Evolutionary conservation across 129 eudicot species (phyloP).

Genomic region (Lonicera japonica): DNA sequence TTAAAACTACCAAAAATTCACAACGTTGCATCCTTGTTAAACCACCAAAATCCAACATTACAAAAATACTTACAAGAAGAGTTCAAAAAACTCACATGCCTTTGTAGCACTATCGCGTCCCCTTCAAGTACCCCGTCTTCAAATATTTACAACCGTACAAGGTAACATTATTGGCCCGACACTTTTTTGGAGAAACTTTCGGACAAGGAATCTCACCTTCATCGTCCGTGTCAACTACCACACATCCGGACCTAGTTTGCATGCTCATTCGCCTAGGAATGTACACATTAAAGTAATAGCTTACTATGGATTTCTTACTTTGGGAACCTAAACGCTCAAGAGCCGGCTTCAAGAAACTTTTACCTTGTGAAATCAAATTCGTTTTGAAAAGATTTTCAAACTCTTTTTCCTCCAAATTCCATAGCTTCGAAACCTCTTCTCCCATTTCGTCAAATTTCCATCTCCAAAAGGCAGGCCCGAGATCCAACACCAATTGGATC

Average conservation of each 20-base stretch:
- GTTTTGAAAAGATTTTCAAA: constrained; percentile 28
- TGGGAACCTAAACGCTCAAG: constrained; percentile 29
- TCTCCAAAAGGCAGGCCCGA: constrained; percentile 27
- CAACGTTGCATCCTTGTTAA: background rate
- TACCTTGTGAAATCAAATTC: constrained; percentile 23
- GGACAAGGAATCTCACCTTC: constrained; percentile 22
- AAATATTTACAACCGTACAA: constrained; percentile 1
- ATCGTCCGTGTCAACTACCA: constrained; percentile 33
- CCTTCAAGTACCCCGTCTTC: constrained; percentile 19
- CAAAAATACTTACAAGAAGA: background rate
- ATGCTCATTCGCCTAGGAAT: constrained; percentile 44
- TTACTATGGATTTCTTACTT: constrained; percentile 25
- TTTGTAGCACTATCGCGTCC: constrained; percentile 16
- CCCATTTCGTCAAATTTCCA: constrained; percentile 45
- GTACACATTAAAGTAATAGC: constrained; percentile 56
- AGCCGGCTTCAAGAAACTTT: constrained; percentile 36
- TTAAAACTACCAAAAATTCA: background rate
- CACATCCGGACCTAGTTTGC: constrained; percentile 37
- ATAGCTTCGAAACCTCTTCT: constrained; percentile 23
- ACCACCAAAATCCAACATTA: background rate
- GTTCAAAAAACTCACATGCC: background rate
- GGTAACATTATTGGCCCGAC: constrained; percentile 16
- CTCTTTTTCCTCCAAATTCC: constrained; percentile 31
- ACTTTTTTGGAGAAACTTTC: constrained; percentile 36
- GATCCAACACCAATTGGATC: constrained; percentile 9